Conservation (phyloP, 306 rosid genomes). For the Leucaena leucocephala region DNA sequence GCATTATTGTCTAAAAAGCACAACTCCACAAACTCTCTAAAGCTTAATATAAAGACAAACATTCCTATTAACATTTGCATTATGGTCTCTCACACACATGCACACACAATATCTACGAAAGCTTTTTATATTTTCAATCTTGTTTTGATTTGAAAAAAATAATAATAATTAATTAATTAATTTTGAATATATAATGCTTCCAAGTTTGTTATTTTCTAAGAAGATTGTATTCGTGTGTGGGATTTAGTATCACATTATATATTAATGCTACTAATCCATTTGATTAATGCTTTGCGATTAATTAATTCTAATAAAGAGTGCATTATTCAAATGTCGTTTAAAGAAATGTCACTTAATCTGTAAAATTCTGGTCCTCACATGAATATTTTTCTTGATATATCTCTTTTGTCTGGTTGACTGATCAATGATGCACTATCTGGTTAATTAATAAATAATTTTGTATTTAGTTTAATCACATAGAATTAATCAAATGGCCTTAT, state of each 20-base stretch:
- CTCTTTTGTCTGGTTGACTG: constrained; percentile 35
- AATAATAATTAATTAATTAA: neutral
- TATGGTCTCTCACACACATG: too few relatives aligned
- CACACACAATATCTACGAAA: neutral
- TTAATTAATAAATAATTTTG: neutral
- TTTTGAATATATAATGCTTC: constrained; percentile 9
- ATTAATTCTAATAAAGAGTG: neutral
- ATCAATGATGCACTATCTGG: neutral
- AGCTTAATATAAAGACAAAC: constrained; percentile 40
- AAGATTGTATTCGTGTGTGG: constrained; percentile 20
- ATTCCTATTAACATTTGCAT: constrained; percentile 18
- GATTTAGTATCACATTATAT: neutral
- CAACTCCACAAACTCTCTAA: constrained; percentile 32
- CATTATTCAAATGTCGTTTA: neutral
- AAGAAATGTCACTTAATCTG: constrained; percentile 16
- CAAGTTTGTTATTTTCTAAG: constrained; percentile 25
- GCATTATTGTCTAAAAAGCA: constrained; percentile 42
- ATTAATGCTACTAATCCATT: neutral
- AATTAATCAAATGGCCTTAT: neutral
- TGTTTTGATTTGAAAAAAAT: constrained; percentile 18
- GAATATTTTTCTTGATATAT: neutral
- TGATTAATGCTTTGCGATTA: neutral
- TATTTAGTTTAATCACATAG: too few relatives aligned
- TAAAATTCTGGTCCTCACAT: constrained; percentile 5
- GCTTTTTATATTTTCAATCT: neutral